These are phyloP conservation scores for Aspergillus incahuasiensis DNA, from an alignment of 495 filamentous ascomycete species.

Conservation along the genomic window DNA sequence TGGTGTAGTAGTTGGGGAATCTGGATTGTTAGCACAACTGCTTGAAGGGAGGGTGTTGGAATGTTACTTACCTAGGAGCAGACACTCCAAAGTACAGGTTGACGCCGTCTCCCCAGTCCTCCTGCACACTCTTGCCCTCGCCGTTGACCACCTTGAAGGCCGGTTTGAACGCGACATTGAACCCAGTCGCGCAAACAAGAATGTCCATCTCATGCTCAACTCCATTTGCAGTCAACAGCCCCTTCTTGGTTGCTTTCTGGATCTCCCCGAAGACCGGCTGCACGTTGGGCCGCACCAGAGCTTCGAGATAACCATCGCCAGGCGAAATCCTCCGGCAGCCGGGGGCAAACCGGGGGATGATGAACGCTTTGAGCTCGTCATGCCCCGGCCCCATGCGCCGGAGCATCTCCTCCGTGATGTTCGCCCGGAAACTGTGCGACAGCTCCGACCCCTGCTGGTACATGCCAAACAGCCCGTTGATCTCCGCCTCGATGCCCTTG, in stretches of 20 bases:
- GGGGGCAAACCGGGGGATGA: neutral
- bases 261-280: neutral
- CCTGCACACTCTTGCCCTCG: neutral
- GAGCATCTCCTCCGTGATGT: neutral
- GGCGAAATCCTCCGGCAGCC: neutral
- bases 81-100: neutral
- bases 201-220: neutral
- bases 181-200: neutral
- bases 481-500: neutral
- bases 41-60: neutral
- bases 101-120: neutral
- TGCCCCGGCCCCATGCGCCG: neutral
- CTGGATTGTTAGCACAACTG: neutral
- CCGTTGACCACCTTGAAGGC: neutral
- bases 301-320: neutral
- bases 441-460: neutral
- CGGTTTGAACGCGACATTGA: neutral
- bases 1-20: neutral
- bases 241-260: neutral
- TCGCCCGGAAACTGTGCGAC: neutral
- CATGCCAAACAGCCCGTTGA: neutral
- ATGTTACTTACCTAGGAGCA: neutral
- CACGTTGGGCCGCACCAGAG: neutral
- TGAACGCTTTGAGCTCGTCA: neutral
- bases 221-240: neutral